Evolutionary conservation across 2,329 filamentous ascomycete genomes (phyloP), one percentile per base, ranked within the genome.

Genomic region (Aspergillus uvarum): DNA sequence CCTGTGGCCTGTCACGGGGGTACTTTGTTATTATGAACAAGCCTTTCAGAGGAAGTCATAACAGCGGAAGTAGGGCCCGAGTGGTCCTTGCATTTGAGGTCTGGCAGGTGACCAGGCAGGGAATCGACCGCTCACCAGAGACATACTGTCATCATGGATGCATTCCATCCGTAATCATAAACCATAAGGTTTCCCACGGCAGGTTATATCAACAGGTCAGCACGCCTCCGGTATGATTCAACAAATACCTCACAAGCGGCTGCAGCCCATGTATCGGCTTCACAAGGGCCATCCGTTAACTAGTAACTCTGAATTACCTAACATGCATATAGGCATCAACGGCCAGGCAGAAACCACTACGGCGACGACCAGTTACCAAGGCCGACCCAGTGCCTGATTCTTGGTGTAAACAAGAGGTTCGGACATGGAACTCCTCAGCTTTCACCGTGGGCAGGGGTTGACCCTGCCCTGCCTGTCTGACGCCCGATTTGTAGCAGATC

Each of bases 31-130:
- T 44, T 16, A 1, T 7, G 4, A 44, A 16, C 16, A 16, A 44
- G 38, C 38, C n/a, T 19, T 19, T 44, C 16, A 16, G 16, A 42
- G 16, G 6, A 2, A 16, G 16, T 19, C 6, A 44, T 16, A 16
- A 19, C 5, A 16, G 38, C 38, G 38, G n/a, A 44, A 44, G 38
- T 16, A 44, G 38, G n/a, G 19, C 38, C 38, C 38, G 5, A 44
- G 52, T 11, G 26, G 21, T 29, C 53, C 53, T 55, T 55, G 53
- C 53, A 47, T 44, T 47, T 14, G 14, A 14, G 24, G 53, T 29
- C 24, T 47, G 42, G 53, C 53, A 55, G 53, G 42, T 55, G 53
- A 55, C 53, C 53, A 55, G 31, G 42, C 53, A 48, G 53, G 26
- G 21, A 47, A 26, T 35, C 22, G 32, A 35, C 32, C 32, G 32